These are phyloP conservation scores for Crotalaria pallida DNA, from an alignment of 306 rosid species.

Conservation along the genomic window DNA sequence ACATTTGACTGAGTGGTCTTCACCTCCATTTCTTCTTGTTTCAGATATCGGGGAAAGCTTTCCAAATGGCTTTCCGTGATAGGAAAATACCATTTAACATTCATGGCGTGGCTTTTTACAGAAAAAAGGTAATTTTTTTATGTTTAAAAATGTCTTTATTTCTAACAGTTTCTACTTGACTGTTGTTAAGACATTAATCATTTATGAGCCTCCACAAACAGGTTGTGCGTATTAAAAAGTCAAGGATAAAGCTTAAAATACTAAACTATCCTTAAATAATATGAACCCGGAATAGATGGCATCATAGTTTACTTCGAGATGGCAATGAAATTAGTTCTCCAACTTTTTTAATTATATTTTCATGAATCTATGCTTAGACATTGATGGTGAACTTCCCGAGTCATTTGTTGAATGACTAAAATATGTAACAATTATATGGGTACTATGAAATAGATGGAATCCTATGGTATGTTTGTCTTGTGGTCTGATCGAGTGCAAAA, in stretches of 20 bases:
- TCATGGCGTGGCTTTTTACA: slow-evolving; percentile 89
- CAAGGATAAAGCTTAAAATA: not conserved
- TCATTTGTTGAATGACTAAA: not conserved
- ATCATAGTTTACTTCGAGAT: not conserved
- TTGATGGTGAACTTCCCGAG: not conserved
- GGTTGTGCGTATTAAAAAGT: not conserved
- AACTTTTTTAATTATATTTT: not conserved
- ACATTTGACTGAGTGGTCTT: not conserved
- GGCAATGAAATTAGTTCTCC: not conserved
- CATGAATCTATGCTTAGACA: not conserved
- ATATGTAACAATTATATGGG: not conserved
- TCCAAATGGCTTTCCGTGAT: slow-evolving; percentile 85
- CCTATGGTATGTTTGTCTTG: not conserved
- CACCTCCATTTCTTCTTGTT: slow-evolving; percentile 9
- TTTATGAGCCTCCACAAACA: not conserved
- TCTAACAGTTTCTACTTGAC: not conserved
- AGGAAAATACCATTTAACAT: slow-evolving; percentile 86
- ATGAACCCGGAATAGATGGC: not conserved
- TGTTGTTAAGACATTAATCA: not conserved
- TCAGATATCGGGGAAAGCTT: slow-evolving; percentile 84
- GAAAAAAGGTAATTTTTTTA: slow-evolving; percentile 65
- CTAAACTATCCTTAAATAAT: not conserved
- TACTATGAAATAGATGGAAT: not conserved
- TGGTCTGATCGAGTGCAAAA: not conserved
- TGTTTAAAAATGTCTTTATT: not conserved